Percentiles rank a stretch among this genome's conserved stretches.
Evolutionary conservation across 192 early-diverging fungal species (phyloP).

Genomic region (Podochytrium sp.): DNA sequence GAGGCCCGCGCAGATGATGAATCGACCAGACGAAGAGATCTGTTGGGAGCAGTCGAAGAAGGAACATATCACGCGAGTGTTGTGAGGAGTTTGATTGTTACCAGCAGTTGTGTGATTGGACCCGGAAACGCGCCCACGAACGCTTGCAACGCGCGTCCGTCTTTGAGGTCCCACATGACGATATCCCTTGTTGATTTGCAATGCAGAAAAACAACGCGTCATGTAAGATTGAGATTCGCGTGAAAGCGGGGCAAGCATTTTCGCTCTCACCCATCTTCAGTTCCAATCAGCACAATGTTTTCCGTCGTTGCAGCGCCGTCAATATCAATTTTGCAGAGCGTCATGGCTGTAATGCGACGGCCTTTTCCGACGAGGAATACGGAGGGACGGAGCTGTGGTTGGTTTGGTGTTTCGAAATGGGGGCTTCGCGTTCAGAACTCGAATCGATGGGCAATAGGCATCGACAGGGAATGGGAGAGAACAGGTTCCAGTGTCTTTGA

Average conservation of each 20-base stretch:
- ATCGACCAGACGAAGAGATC: conserved; percentile 42
- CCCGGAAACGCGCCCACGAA: conserved; percentile 35
- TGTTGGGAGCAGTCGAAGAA: neutral
- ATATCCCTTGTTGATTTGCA: conserved; percentile 44
- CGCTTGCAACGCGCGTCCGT: conserved; percentile 47
- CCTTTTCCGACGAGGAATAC: conserved; percentile 37
- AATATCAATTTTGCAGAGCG: conserved; percentile 39
- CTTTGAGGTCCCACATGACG: conserved; percentile 50
- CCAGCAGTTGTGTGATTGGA: conserved; percentile 12
- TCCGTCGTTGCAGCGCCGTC: conserved; percentile 33
- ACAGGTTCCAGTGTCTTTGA: too few relatives aligned
- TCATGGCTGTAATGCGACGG: conserved; percentile 30
- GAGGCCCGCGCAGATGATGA: conserved; percentile 37
- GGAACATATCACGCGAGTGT: neutral
- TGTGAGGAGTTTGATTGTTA: neutral
- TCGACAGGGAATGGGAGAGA: too few relatives aligned
- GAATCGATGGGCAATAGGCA: too few relatives aligned
- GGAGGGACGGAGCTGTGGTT: conserved; percentile 20
- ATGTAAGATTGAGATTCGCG: too few relatives aligned
- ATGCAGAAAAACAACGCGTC: neutral
- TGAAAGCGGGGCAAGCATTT: neutral
- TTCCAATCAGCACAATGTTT: conserved; percentile 33
- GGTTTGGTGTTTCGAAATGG: neutral
- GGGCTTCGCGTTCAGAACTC: neutral
- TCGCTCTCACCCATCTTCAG: neutral